Evolutionary conservation across 1,284 basidiomycete species (phyloP).

Genomic region (Pulveroboletus sp.): DNA sequence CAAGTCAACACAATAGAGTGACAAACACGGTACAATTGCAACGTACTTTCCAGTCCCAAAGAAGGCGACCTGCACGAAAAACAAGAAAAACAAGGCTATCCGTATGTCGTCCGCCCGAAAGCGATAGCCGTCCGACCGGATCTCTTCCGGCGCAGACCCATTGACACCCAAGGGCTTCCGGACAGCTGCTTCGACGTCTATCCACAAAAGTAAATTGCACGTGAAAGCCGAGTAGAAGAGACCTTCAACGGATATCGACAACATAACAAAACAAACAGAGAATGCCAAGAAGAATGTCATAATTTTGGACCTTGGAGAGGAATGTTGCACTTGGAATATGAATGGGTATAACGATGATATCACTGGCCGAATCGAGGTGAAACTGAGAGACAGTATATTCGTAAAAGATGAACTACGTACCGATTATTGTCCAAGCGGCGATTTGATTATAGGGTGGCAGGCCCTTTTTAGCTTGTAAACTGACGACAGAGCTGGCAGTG

Average conservation of each 20-base stretch:
- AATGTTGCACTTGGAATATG: conserved; percentile 36
- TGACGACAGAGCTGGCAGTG: conserved; percentile 58
- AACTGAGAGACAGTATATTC: neutral
- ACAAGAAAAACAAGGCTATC: conserved; percentile 81
- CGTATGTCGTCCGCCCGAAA: conserved; percentile 67
- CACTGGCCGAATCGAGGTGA: conserved; percentile 42
- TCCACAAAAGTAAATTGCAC: conserved; percentile 67
- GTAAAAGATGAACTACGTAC: conserved; percentile 41
- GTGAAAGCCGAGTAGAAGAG: conserved; percentile 79
- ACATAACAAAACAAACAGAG: conserved; percentile 75
- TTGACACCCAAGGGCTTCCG: conserved; percentile 24
- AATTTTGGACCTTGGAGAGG: conserved; percentile 50
- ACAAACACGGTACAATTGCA: neutral
- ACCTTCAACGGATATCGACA: conserved; percentile 83
- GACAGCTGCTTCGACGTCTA: conserved; percentile 60
- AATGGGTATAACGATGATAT: conserved; percentile 55
- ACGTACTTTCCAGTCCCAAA: conserved; percentile 87
- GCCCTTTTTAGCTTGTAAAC: conserved; percentile 67
- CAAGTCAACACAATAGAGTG: conserved; percentile 2
- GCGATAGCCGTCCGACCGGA: conserved; percentile 36
- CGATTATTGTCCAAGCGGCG: conserved; percentile 66
- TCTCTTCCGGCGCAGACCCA: conserved; percentile 5
- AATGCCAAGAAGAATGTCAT: conserved; percentile 71
- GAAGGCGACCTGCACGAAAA: conserved; percentile 87
- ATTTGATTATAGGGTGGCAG: conserved; percentile 65